Evolutionary conservation across 768 basidiomycete genomes (phyloP).

Genomic region (Trametes maxima): DNA sequence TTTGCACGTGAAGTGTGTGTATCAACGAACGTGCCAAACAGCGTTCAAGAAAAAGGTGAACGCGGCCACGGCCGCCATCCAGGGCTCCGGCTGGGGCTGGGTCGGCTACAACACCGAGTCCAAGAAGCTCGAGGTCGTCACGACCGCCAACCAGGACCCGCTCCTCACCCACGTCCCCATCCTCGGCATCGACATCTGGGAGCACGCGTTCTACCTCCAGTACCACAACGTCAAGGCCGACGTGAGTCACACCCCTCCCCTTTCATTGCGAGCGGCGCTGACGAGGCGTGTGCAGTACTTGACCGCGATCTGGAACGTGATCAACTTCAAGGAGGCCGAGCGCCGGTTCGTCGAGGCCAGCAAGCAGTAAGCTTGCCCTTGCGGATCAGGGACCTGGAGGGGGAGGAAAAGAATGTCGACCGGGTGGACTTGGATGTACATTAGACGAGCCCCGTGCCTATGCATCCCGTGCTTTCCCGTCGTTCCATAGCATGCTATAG

Average conservation of each 20-base stretch:
- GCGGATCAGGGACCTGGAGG: neutral
- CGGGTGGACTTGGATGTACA: constrained; percentile 9
- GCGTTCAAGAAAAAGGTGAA: constrained; percentile 86
- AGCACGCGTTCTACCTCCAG: constrained; percentile 59
- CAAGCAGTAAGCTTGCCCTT: constrained; percentile 27
- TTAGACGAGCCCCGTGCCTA: neutral
- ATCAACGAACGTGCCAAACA: neutral
- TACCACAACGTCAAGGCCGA: constrained; percentile 94
- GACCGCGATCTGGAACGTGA: constrained; percentile 91
- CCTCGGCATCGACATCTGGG: constrained; percentile 97
- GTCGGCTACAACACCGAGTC: constrained; percentile 71
- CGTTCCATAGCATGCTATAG: no score
- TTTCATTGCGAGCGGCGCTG: neutral
- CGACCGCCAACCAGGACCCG: constrained; percentile 97
- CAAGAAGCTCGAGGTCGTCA: constrained; percentile 84
- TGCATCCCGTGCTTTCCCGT: neutral
- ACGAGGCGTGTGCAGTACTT: constrained; percentile 64
- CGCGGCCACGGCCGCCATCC: constrained; percentile 85
- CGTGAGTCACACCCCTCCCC: constrained; percentile 50
- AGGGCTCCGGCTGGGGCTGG: constrained; percentile 99
- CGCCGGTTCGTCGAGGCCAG: constrained; percentile 46
- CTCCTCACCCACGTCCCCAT: constrained; percentile 82
- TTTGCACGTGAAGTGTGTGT: neutral
- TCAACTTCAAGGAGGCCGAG: constrained; percentile 96
- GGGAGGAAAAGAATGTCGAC: no score